Evolutionary conservation across 768 basidiomycete species (phyloP), one percentile per base, ranked within the genome.

Genomic region (Hericium rajendrae): DNA sequence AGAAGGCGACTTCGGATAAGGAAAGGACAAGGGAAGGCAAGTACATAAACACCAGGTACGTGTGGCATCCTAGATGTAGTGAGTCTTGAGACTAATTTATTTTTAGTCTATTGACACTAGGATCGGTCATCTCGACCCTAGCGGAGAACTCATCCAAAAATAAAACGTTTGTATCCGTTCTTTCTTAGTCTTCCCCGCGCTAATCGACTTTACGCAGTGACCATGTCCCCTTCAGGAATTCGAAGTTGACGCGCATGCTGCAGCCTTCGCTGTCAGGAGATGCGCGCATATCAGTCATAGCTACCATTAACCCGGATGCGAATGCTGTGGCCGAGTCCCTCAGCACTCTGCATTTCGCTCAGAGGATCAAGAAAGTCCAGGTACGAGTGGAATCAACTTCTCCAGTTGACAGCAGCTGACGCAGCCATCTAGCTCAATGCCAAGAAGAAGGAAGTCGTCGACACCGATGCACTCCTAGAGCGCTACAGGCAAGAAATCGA

Each of bases 221-320:
- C 67, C 93, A 97, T 67, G 85, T 98, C 13, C 94, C 94, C 2
- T 98, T 87, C 73, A 85, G 95, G 18, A 97, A 97, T 68, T 93
- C 90, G 46, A 98, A 98, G 70, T 79, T 98, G 10, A 97, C 94
- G 15, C 84, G 93, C 22, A 83, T 98, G 70, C 80, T 98, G 6
- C 94, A 97, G 69, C 94, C 95, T 1, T 97, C 94, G 0, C 77
- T 99, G 1, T 89, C 93, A 0, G 95, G 95, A 1, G 92, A 98
- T 68, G 94, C 95, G 20, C 84, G 93, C 8, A 94, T 99, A 54
- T 93, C 91, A 43, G 94, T 99, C 15, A 87, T 98, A 54, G 97
- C 94, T 69, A 98, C 95, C 0, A 81, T 98, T 67, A 95, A 94
- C 65, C 93, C 95, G 0, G 90, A 94, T 52, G 69, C 76, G 2